Conservation (phyloP, 352 stramenopile species). For the Phytopythium helicoides region DNA sequence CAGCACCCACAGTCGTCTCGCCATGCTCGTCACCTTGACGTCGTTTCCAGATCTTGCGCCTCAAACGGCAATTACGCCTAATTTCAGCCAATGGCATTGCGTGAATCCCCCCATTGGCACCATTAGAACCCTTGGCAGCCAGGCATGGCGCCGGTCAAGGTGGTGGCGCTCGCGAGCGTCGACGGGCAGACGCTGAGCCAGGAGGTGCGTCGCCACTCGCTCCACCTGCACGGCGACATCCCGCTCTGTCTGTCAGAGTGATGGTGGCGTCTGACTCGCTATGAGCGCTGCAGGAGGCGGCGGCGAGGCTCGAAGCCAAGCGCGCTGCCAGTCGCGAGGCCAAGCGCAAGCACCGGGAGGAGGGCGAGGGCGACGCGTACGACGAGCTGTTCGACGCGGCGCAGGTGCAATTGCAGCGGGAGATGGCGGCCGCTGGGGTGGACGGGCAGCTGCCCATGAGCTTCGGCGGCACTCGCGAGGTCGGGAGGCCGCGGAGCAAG, state of each 20-base stretch:
- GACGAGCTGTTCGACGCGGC: slow-evolving; percentile 51
- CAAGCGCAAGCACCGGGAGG: slow-evolving; percentile 19
- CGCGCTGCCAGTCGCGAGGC: slow-evolving; percentile 10
- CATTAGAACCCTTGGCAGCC: neutral
- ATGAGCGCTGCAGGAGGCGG: neutral
- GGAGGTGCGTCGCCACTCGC: neutral
- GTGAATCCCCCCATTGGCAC: neutral
- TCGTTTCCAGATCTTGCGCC: too few relatives aligned
- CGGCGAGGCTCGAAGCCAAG: neutral
- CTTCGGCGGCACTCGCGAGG: slow-evolving; percentile 31
- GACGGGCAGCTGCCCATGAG: slow-evolving; percentile 49
- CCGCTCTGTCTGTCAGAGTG: neutral
- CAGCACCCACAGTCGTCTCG: too few relatives aligned
- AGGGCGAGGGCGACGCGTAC: slow-evolving; percentile 11
- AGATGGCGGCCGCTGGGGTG: slow-evolving; percentile 63
- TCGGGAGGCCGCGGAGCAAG: slow-evolving; percentile 16
- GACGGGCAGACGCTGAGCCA: slow-evolving; percentile 28
- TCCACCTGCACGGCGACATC: too few relatives aligned
- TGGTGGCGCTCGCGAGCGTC: slow-evolving; percentile 30
- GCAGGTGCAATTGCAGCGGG: slow-evolving; percentile 44
- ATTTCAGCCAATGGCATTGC: neutral
- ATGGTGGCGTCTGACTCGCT: neutral
- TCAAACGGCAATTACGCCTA: too few relatives aligned
- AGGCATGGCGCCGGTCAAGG: slow-evolving; percentile 12
- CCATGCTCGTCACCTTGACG: too few relatives aligned